Evolutionary conservation across 2,329 filamentous ascomycete species (phyloP), one percentile per base, ranked within the genome.

Genomic region (Stagonosporopsis cucurbitacearum): DNA sequence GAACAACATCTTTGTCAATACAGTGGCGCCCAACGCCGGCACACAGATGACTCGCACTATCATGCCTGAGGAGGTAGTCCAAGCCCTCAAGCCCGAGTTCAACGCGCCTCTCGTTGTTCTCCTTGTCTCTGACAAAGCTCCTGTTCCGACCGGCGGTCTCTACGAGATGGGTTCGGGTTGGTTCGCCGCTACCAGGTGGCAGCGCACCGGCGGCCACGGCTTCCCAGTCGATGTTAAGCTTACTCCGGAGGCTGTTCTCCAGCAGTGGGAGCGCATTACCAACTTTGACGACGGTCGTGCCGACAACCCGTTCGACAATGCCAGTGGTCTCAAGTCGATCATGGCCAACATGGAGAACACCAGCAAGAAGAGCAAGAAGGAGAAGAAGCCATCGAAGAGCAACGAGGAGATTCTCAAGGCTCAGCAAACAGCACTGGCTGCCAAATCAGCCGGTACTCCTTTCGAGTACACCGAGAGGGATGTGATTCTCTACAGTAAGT

Each of bases 1-100:
- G 83, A 92, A 99, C 84, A 96, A 97, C 83, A 98, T 99, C 78
- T 92, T 87, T 70, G 91, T 96, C 77, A 99, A 99, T 84, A 96
- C 93, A 55, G 97, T 99, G 71, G 95, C 95, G 22, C 95, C 95
- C 66, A 99, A 98, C 72, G 95, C 95, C 35, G 95, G 95, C 68
- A 99, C 95, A 40, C 88, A 89, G 74, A 95, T 99, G 91, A 99
- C 95, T 52, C 86, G 88, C 66, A 94, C 91, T 46, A 91, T 99
- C 75, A 86, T 99, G 83, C 95, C 95, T 26, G 92, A 96, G 79
- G 95, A 99, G 81, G 87, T 98, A 81, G 93, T 99, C 17, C 93
- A 98, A 81, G 94, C 95, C 41, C 96, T 99, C 84, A 99, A 98
- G 87, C 95, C 95, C 57, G 94, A 98, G 74, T 98, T 96, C 79